These are phyloP conservation scores for Cryphonectria radicalis DNA, from an alignment of 2,329 filamentous ascomycete genomes.

Conservation along the genomic window DNA sequence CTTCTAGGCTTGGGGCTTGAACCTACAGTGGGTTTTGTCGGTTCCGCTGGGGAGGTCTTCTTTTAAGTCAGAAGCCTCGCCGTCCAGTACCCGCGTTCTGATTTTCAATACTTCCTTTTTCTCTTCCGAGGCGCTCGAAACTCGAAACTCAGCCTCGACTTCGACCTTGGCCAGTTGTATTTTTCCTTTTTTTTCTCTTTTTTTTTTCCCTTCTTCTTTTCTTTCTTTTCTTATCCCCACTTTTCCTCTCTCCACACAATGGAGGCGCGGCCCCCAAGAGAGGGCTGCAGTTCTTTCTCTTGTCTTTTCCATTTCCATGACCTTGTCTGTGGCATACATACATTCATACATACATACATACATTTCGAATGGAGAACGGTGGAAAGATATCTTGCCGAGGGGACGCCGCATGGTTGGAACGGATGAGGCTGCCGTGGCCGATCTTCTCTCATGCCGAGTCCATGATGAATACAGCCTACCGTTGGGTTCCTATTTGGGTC, in stretches of 20 bases:
- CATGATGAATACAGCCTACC: neutral
- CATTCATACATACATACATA: neutral
- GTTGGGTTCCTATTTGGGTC: neutral
- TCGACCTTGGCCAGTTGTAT: neutral
- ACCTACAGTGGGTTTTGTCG: neutral
- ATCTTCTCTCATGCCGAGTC: neutral
- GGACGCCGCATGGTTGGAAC: neutral
- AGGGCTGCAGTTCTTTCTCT: no score
- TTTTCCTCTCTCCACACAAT: neutral
- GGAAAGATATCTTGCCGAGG: neutral
- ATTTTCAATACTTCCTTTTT: neutral
- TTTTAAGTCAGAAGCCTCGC: constrained; percentile 6
- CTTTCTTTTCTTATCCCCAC: neutral
- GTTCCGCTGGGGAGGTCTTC: neutral
- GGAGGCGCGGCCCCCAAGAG: neutral
- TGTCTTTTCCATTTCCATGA: neutral
- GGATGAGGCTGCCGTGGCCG: neutral
- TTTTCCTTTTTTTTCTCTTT: neutral
- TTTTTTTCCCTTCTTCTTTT: no score
- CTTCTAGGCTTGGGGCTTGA: constrained; percentile 15
- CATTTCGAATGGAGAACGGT: neutral
- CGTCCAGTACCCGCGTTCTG: neutral
- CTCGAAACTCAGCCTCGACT: neutral
- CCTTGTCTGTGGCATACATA: neutral
- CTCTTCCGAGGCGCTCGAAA: neutral